Percentiles rank a stretch among this genome's conserved stretches.
Conservation (phyloP, 2,329 filamentous ascomycete species). For the Emmonsiellopsis sp. region DNA sequence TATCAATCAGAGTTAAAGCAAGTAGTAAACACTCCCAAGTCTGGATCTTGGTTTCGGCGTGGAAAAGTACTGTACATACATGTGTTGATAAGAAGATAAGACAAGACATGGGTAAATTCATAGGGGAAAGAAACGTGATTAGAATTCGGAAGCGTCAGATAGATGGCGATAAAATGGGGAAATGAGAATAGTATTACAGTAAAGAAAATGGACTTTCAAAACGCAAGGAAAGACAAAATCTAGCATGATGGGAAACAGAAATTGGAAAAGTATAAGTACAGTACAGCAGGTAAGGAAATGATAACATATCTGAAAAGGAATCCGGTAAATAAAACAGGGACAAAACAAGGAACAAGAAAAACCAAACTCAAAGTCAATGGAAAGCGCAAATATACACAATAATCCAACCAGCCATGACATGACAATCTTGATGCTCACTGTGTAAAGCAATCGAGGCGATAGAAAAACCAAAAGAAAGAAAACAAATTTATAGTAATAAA, state of each 20-base stretch:
- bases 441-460: not conserved
- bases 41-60: too few species aligned
- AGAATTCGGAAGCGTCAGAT: too few species aligned
- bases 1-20: too few species aligned
- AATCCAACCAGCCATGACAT: not conserved
- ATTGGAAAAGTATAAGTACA: not conserved
- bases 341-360: not conserved
- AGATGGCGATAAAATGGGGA: not conserved
- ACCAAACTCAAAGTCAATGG: conserved; percentile 1
- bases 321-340: too few species aligned
- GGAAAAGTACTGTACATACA: too few species aligned
- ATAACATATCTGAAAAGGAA: not conserved
- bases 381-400: conserved; percentile 5
- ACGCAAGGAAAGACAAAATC: not conserved
- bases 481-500: not conserved
- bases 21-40: too few species aligned
- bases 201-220: not conserved
- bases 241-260: not conserved
- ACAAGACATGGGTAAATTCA: too few species aligned
- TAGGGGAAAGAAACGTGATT: too few species aligned
- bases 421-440: not conserved
- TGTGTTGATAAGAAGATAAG: too few species aligned
- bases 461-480: not conserved
- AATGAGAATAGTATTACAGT: not conserved
- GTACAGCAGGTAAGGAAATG: not conserved